phyloP scores from a whole-genome alignment of 371 early-diverging fungal genomes.

The Smittium mucronatum region DNA sequence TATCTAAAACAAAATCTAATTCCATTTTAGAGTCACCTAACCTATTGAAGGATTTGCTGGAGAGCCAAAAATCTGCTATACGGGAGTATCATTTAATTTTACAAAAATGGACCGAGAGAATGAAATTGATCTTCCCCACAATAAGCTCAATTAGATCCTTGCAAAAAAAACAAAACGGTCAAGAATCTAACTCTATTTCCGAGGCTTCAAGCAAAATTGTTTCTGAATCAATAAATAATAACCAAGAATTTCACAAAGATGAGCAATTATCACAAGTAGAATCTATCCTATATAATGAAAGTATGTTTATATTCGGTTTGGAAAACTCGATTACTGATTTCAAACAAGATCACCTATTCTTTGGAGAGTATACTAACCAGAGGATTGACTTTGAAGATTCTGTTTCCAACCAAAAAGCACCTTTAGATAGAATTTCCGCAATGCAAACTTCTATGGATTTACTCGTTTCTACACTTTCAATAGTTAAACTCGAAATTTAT shows the following conservation, averaged over 20 bases:
- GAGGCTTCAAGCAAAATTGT: not conserved
- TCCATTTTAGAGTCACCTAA: not conserved
- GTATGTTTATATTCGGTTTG: not conserved
- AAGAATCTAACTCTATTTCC: not conserved
- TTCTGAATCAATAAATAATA: not conserved
- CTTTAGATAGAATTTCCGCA: not conserved
- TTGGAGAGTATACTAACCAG: not conserved
- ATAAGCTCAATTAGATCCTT: not conserved
- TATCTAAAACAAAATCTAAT: not conserved
- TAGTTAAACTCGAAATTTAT: not conserved
- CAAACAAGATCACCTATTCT: not conserved
- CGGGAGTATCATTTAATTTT: not conserved
- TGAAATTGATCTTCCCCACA: not conserved
- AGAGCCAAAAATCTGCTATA: not conserved
- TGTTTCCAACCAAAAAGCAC: not conserved
- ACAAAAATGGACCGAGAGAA: not conserved
- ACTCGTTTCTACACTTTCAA: not conserved
- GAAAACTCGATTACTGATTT: not conserved
- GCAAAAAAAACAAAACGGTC: not conserved
- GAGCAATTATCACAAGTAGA: not conserved
- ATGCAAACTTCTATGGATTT: not conserved
- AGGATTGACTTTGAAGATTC: too few species aligned
- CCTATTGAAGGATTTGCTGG: not conserved
- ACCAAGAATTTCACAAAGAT: not conserved
- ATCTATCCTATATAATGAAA: not conserved